Evolutionary conservation across 2,329 filamentous ascomycete species (phyloP).

Genomic region (Ceratocystis destructans): DNA sequence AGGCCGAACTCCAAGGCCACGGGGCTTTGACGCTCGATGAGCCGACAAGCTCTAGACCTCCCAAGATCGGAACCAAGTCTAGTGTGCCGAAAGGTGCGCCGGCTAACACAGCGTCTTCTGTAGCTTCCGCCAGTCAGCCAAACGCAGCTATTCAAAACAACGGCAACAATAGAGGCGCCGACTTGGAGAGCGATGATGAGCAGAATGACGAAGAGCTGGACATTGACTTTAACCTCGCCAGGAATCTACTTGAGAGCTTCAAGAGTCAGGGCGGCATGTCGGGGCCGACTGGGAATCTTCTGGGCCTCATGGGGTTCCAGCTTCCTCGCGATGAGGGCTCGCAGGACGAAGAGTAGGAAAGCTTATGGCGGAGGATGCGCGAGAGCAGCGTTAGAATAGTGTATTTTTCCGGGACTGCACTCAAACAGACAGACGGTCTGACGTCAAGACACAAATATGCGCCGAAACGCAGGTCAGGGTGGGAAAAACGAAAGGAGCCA

Average conservation of each 20-base stretch:
- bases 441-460: too few species aligned
- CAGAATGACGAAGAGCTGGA: slow-evolving; percentile 50
- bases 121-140: background rate
- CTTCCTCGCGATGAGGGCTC: slow-evolving; percentile 67
- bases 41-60: slow-evolving; percentile 23
- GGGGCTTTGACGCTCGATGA: slow-evolving; percentile 48
- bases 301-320: slow-evolving; percentile 71
- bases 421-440: too few species aligned
- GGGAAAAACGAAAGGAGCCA: background rate
- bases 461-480: too few species aligned
- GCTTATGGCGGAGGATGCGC: background rate
- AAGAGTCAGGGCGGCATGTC: slow-evolving; percentile 76
- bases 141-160: background rate
- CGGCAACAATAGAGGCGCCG: slow-evolving; percentile 18
- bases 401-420: background rate
- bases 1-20: slow-evolving; percentile 55
- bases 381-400: background rate
- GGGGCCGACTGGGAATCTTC: slow-evolving; percentile 75
- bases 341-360: slow-evolving; percentile 23
- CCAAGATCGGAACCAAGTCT: background rate
- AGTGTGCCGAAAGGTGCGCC: background rate
- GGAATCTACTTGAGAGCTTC: slow-evolving; percentile 84
- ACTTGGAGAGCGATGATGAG: slow-evolving; percentile 28
- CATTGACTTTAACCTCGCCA: slow-evolving; percentile 75
- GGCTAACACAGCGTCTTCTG: background rate